Base-by-base conservation (phyloP, 345 rosid species). In the Salix suchowensis region DNA sequence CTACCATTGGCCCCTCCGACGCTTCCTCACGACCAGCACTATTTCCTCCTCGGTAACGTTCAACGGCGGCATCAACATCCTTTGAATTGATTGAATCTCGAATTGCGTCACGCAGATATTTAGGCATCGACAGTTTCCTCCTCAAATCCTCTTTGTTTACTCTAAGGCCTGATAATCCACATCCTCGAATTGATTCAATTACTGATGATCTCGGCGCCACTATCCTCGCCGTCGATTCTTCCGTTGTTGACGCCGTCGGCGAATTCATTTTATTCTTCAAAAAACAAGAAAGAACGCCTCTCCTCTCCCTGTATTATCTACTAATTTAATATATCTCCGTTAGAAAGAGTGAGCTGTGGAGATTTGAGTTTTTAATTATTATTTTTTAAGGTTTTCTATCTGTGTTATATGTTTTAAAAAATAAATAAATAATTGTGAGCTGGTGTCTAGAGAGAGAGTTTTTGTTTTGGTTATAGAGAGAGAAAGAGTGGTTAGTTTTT, bases 1-100 rank as follows among this genome's bases (percentile, higher is more conserved):
- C 95, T 8, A 92, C 88, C 76, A 96, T 30, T 24, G 99, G 99
- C 4, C 89, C 83, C 34, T 92, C 95, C 11, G 97, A 95, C 1
- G 85, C 77, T 2, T 67, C 75, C 36, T 66, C 73, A 37, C 71
- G 65, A 32, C 26, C 50, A 26, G 23, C 5, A 54, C 18, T 66
- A 28, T 65, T 65, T 36, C 58, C 37, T 4, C 21, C 48, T 7
- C 40, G 44, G 42, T 60, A 52, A n/a, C 73, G 76, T 32, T 75
- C 86, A 67, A 84, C 82, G 1, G 79, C 84, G 28, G 75, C 83
- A 39, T 52, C 64, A 13, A 81, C 67, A 30, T 89, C 89, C 85
- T 84, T 87, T 69, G 82, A 81, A 78, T 78, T 81, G 70, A 96
- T 88, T 44, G 91, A 80, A 11, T 92, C 88, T 6, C 77, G 78